Evolutionary conservation across 371 early-diverging fungal genomes (phyloP), one percentile per base, ranked within the genome.

Genomic region (Batkoa obscura): DNA sequence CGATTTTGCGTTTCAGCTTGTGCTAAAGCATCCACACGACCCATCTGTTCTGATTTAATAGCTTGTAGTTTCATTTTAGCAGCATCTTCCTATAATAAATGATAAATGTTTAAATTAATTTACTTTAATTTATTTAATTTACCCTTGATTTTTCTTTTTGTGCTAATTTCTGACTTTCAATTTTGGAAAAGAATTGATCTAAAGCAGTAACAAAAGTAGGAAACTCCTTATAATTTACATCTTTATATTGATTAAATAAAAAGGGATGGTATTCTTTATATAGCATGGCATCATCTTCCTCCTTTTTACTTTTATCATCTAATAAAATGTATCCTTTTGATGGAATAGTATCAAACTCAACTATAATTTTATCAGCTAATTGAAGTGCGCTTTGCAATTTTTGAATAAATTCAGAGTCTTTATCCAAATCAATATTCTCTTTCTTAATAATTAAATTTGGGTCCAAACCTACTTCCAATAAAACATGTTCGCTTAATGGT

Each of bases 181-280:
- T 75, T 8, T 83, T 76, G 0, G 90, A 88, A 60, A 83, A 96
- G 68, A 83, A 98, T 53, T 86, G 83, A 62, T 98, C 97, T 0
- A 89, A 90, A 0, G 90, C 83, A 39, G 74, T 71, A 60, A 86
- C 80, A 74, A 95, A 95, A 1, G 80, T 76, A 35, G 64, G 67
- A 41, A 74, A 84, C 55, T 81, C 78, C 48, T 75, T 75, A 64
- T 70, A 65, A 13, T 62, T 56, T 36, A 62, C 64, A 32, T 66
- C 58, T 42, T 61, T 56, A 60, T 78, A 80, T 57, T 91, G 94
- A 15, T 75, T 73, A 58, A 87, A 88, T 31, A 79, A 66, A 63
- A 78, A 81, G 0, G 94, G 94, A 46, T 89, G 84, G 62, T 88
- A 91, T 56, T 95, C 96, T 56, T 88, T 84, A 63, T 84, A 90